Evolutionary conservation across 169 alveolate genomes (phyloP).

Genomic region (Eimeria mitis): DNA sequence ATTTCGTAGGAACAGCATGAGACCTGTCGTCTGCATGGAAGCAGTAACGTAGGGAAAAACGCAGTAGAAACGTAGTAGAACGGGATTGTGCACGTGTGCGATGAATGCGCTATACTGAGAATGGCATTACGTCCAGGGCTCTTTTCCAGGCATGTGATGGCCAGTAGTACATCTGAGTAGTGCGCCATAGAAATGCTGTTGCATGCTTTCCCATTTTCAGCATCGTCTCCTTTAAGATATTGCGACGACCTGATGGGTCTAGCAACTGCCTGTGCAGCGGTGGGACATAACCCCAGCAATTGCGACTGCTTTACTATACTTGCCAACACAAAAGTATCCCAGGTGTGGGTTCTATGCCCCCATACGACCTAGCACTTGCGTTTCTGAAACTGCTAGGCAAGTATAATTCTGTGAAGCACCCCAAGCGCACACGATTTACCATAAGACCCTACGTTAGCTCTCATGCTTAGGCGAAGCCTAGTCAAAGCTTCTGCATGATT

Average conservation of each 20-base stretch:
- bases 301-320: not conserved
- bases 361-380: not conserved
- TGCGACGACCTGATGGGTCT: not conserved
- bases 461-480: not conserved
- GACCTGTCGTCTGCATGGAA: not conserved
- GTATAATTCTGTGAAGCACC: no score
- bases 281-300: not conserved
- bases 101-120: no score
- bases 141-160: no score
- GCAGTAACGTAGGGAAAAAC: not conserved
- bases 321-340: not conserved
- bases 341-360: not conserved
- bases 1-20: not conserved
- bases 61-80: no score
- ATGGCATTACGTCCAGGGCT: no score
- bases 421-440: no score
- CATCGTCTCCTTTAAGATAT: no score
- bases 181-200: no score
- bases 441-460: no score
- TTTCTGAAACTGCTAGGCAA: not conserved
- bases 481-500: not conserved
- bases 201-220: no score
- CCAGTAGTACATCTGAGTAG: no score
- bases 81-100: not conserved
- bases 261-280: not conserved